Base-by-base conservation (phyloP, 2,329 filamentous ascomycete species). In the Hypoxylon rubiginosum region DNA sequence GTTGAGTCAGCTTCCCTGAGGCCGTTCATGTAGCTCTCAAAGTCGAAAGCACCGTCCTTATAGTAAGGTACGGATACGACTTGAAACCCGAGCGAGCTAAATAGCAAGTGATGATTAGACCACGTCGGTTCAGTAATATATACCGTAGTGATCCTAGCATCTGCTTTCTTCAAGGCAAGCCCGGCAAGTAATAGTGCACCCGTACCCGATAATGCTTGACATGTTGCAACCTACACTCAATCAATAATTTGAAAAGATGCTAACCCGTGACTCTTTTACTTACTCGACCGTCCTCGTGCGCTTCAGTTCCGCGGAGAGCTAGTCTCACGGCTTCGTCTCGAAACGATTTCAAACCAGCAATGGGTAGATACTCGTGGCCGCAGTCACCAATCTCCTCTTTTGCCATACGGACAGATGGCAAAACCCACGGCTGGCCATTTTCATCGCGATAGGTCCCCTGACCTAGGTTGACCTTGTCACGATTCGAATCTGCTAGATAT, bases 61-160 rank as follows among this genome's bases (percentile, higher is more conserved):
- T 80, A 81, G 69, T 82, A 82, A 0, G 78, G 78, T 0, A 77
- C 65, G 15, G 69, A 73, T 8, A 72, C 59, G 21, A 81, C 76
- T 1, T 75, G 64, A 57, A 77, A 75, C 0, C 79, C 80, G 1
- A 78, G 67, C 0, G 76, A 75, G 6, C 64, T 63, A 58, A 79
- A 82, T 0, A 82, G 68, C 0, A 78, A 68, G 1, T 77, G 72
- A 45, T 83, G 81, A 64, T 82, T 82, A 7, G 76, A 75, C 80
- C 80, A 83, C 0, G 81, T 81, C 0, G 81, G 81, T 0, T 79
- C 75, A 0, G 80, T 78, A 26, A 82, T 78, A 56, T 76, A 79
- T 13, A 82, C 70, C 2, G 71, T 76, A 24, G 71, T 72, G 0
- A 74, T 72, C 2, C 68, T 68, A 0, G 72, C 62, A 9, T 67